Percentiles rank a stretch among this genome's conserved stretches.
Evolutionary conservation across 2,329 filamentous ascomycete species (phyloP).

Genomic region (Alternaria sp.): DNA sequence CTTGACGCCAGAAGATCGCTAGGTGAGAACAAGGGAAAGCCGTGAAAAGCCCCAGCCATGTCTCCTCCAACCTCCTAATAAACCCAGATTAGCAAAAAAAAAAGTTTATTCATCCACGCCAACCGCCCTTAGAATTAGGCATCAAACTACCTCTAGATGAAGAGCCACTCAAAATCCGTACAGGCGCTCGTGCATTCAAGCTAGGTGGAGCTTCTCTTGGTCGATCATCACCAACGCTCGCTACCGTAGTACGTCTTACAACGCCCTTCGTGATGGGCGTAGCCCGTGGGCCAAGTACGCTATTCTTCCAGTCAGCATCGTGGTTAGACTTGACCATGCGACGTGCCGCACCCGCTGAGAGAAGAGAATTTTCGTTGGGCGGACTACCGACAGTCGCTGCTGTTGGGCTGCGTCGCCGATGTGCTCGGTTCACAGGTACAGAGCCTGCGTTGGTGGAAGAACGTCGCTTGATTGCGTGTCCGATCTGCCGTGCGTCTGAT

Average conservation of each 20-base stretch:
- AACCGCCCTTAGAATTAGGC: slow-evolving; percentile 42
- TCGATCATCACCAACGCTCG: slow-evolving; percentile 42
- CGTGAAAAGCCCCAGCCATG: slow-evolving; percentile 12
- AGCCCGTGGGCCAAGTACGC: slow-evolving; percentile 69
- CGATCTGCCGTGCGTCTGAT: slow-evolving; percentile 63
- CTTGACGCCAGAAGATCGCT: background rate
- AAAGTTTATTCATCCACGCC: slow-evolving; percentile 36
- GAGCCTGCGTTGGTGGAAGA: slow-evolving; percentile 58
- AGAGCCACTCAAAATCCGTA: slow-evolving; percentile 45
- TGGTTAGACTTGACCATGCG: slow-evolving; percentile 71
- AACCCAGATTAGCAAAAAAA: slow-evolving; percentile 6
- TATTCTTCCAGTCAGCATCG: slow-evolving; percentile 63
- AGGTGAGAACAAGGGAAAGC: background rate
- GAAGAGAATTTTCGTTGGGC: slow-evolving; percentile 66
- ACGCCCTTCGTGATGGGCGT: slow-evolving; percentile 66
- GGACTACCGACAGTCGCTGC: slow-evolving; percentile 57
- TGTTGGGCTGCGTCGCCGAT: slow-evolving; percentile 66
- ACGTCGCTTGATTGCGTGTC: slow-evolving; percentile 63
- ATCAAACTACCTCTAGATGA: slow-evolving; percentile 46
- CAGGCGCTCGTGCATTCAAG: slow-evolving; percentile 40
- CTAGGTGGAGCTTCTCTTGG: slow-evolving; percentile 33
- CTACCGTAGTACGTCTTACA: slow-evolving; percentile 50
- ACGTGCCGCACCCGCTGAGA: slow-evolving; percentile 71
- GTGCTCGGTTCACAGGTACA: slow-evolving; percentile 51
- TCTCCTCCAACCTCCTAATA: slow-evolving; percentile 3